Evolutionary conservation across 176 grass and related monocot genomes (phyloP), one percentile per base, ranked within the genome.

Genomic region (Cocos nucifera): DNA sequence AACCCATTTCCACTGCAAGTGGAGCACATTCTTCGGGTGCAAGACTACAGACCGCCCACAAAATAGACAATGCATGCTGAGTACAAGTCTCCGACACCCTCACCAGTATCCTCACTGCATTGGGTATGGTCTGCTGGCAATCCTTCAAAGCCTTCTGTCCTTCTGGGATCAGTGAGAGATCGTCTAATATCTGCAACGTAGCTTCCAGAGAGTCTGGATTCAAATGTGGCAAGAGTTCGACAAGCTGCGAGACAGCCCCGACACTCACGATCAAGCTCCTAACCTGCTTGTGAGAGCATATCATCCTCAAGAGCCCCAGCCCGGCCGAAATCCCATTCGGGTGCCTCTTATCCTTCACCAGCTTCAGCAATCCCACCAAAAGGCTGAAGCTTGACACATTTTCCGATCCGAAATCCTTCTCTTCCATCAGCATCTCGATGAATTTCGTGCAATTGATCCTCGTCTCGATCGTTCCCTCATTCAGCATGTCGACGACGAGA

Each of bases 401-500:
- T 56, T 98, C 93, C 2, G 84, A 67, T 52, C 93, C 70, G 73
- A 98, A 98, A 19, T 67, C 82, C 22, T 77, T 84, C 64, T 98
- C 93, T n/a, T 75, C 87, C 81, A 92, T 89, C 66, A 98, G 76
- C 10, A 87, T 74, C 32, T 78, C 78, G 77, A 98, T 83, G 76
- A 92, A 76, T 49, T 73, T 69, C 17, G 83, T 76, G 23, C 93
- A 92, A 64, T 84, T 92, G 79, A 98, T 80, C 76, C 92, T 98
- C 21, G 88, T 92, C 28, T 98, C 88, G 35, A 74, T 72, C 4
- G 84, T 78, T 0, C 93, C 93, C 66, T 98, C 93, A n/a, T 92
- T 92, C 9, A 98, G 81, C 84, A 92, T 80, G 65, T 98, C 93
- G 14, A 90, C 85, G 21, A 98, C 78, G 35, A 98, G 81, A 17